Base-by-base conservation (phyloP, 1,139 yeast species). In the Taiozyma onychis region DNA sequence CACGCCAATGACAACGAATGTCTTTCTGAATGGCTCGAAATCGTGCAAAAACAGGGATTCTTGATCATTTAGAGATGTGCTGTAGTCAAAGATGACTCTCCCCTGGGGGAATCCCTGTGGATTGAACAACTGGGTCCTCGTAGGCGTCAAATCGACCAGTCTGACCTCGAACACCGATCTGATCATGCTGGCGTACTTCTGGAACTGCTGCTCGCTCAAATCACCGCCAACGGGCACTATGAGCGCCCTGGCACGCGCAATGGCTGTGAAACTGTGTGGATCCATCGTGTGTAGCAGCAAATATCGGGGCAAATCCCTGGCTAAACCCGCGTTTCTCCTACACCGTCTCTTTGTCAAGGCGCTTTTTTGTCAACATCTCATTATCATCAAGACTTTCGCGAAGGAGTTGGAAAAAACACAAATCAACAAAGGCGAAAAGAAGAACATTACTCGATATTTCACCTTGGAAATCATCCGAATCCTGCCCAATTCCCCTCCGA, bases 31-130 rank as follows among this genome's bases (percentile, higher is more conserved):
- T 1, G 97, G 96, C 66, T 93, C 98, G 57, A 91, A 82, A 66
- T 91, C 97, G 58, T 87, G 88, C 49, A 91, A 71, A 53, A 87
- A 85, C 10, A 82, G 69, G 22, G 77, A 72, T 48, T 83, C 88
- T 26, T 75, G 72, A 52, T 85, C 88, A 13, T 77, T 76, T 34
- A 71, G 66, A 2, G 76, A 60, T 0, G 78, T 67, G 24, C 66
- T 69, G 56, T 82, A 81, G 51, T 85, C 85, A 58, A 78, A 85
- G 16, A 81, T 65, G 1, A 88, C 68, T 48, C 84, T 71, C 0
- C 98, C 98, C 47, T 77, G 76, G 1, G 97, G 97, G 60, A 80
- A 88, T 0, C 85, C 83, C 61, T 85, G 95, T 1, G 98, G 97
- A 58, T 88, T 87, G 71, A 90, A 90, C 55, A 72, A 66, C 14